A percentile compares a stretch with the other conserved stretches of the same genome.
Conservation (phyloP, 176 grass and related monocot species). For the Calamus simplicifolius region DNA sequence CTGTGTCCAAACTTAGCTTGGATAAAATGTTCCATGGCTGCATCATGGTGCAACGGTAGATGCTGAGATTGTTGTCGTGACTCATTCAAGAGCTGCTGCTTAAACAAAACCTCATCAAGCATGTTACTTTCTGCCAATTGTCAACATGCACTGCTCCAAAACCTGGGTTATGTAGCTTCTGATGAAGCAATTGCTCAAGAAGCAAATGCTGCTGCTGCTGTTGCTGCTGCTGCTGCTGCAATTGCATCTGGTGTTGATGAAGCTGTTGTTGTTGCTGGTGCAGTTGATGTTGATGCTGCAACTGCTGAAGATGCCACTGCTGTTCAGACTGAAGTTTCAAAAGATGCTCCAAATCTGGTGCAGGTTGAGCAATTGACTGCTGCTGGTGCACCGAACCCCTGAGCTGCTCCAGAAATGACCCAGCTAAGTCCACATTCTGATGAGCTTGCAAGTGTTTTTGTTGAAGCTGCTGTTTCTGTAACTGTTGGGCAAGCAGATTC, state of each 20-base stretch:
- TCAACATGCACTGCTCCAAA: slow-evolving; percentile 41
- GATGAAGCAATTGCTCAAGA: slow-evolving; percentile 80
- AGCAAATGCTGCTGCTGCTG: slow-evolving; percentile 53
- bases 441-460: slow-evolving; percentile 6
- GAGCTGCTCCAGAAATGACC: slow-evolving; percentile 2
- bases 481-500: slow-evolving; percentile 21
- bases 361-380: not conserved
- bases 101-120: slow-evolving; percentile 49
- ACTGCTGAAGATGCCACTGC: slow-evolving; percentile 19
- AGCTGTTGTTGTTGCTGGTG: slow-evolving; percentile 31
- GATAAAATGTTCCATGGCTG: slow-evolving; percentile 80
- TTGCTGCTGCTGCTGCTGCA: slow-evolving; percentile 30
- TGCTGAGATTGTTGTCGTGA: slow-evolving; percentile 62
- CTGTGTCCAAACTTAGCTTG: slow-evolving; percentile 79
- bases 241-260: slow-evolving; percentile 17
- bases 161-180: slow-evolving; percentile 47
- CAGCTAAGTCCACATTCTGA: slow-evolving; percentile 9
- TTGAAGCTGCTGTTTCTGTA: slow-evolving; percentile 13
- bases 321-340: slow-evolving; percentile 9
- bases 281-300: slow-evolving; percentile 39
- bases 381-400: not conserved
- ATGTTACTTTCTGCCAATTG: slow-evolving; percentile 25
- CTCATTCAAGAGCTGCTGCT: slow-evolving; percentile 70
- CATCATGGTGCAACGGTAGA: slow-evolving; percentile 73
- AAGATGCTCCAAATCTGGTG: slow-evolving; percentile 1